A percentile compares a stretch with the other conserved stretches of the same genome.
Conservation (phyloP, 352 stramenopile species). For the Pythium chondricola region DNA sequence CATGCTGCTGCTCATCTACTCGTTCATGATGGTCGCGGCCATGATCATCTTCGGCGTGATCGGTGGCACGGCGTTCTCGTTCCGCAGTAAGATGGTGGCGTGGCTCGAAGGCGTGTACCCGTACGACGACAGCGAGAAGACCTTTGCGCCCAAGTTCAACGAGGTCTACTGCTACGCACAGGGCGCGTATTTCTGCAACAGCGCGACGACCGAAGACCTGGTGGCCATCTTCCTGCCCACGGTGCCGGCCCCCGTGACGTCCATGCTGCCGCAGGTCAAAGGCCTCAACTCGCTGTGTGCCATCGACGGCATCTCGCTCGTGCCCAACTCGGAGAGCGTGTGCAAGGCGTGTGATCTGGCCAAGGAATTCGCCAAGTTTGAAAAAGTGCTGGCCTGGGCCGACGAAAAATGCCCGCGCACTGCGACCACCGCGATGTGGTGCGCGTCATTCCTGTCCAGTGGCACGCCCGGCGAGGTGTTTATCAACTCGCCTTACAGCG, state of each 20-base stretch:
- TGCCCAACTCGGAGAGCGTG: constrained; percentile 28
- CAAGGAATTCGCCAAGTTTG: constrained; percentile 51
- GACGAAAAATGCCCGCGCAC: constrained; percentile 57
- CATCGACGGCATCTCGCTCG: constrained; percentile 14
- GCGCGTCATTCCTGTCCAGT: constrained; percentile 43
- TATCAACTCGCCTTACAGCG: constrained; percentile 61
- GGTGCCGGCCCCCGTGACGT: constrained; percentile 24
- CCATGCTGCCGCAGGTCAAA: constrained; percentile 50
- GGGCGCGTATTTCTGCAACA: constrained; percentile 80
- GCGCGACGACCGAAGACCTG: constrained; percentile 48
- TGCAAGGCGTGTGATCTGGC: constrained; percentile 54
- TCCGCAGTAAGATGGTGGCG: constrained; percentile 57
- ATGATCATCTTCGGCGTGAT: constrained; percentile 74
- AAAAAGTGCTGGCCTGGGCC: constrained; percentile 63
- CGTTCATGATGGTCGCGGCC: constrained; percentile 54
- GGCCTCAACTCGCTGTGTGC: constrained; percentile 55
- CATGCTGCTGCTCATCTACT: constrained; percentile 65
- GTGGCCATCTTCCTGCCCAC: constrained; percentile 59
- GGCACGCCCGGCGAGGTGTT: constrained; percentile 40
- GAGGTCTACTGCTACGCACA: constrained; percentile 83
- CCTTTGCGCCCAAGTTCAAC: constrained; percentile 69
- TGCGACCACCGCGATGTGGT: constrained; percentile 43
- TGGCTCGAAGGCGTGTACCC: constrained; percentile 58
- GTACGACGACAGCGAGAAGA: constrained; percentile 38
- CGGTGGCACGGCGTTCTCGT: constrained; percentile 58